Percentiles rank a stretch among this genome's conserved stretches.
Evolutionary conservation across 192 early-diverging fungal species (phyloP).

Genomic region (Backusella circina): DNA sequence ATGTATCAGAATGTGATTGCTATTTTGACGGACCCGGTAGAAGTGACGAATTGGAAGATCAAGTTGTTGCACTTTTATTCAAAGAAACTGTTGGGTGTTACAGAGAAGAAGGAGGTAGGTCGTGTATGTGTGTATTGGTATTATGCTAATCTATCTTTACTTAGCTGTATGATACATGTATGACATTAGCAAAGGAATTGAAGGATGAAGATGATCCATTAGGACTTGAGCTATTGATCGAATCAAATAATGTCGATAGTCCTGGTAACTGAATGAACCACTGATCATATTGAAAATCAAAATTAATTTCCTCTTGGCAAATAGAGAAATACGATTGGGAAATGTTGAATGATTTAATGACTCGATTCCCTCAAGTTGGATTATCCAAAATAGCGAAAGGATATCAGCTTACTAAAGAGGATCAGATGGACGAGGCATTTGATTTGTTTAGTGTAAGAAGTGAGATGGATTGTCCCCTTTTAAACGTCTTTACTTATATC

Average conservation of each 20-base stretch:
- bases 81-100: background rate
- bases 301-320: too few relatives aligned
- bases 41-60: conserved; percentile 9
- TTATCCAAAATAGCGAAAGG: conserved; percentile 45
- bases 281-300: too few relatives aligned
- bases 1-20: conserved; percentile 24
- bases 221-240: conserved; percentile 48
- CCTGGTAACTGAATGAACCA: conserved; percentile 25
- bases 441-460: conserved; percentile 33
- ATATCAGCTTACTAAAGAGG: conserved; percentile 36
- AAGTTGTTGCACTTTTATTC: conserved; percentile 22
- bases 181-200: conserved; percentile 30
- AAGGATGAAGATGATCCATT: conserved; percentile 26
- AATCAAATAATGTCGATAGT: conserved; percentile 35
- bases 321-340: conserved; percentile 44
- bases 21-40: background rate
- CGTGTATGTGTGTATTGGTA: background rate
- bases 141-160: background rate
- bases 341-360: conserved; percentile 36
- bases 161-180: conserved; percentile 36
- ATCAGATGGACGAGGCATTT: conserved; percentile 26
- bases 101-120: conserved; percentile 14
- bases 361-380: conserved; percentile 41
- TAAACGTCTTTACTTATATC: conserved; percentile 11
- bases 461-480: background rate